Evolutionary conservation across 495 filamentous ascomycete genomes (phyloP), one percentile per base, ranked within the genome.

Genomic region (Penicillium maclennaniae): DNA sequence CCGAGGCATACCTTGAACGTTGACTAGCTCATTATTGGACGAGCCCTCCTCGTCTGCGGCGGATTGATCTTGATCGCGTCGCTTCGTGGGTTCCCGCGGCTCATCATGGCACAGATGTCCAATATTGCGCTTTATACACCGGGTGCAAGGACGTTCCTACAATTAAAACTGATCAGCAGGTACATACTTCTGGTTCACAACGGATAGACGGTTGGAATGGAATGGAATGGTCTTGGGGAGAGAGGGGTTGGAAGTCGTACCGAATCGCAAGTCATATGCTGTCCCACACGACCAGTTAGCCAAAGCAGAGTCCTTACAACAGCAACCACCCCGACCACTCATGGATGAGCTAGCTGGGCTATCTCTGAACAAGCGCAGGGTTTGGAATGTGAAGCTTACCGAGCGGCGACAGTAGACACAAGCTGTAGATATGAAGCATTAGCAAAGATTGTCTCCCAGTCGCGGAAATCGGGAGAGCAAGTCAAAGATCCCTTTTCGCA

Each of bases 231-330:
- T 45, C 71, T 61, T 64, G 68, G 56, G n/a, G n/a, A n/a, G n/a
- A n/a, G n/a, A 69, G 60, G 69, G 31, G 31, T 4, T 69, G 70
- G 67, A 72, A 64, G 72, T 84, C 89, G 82, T 92, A 96, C 92
- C 79, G 92, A 88, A 83, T 98, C 95, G 82, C 93, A 98, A 70
- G 95, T 97, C 93, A 98, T 98, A 86, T 98, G 93, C 89, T 95
- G 75, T 75, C 73, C 69, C 65, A 72, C 70, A 57, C 60, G 68
- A 71, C 59, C 62, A 70, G 68, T 76, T 67, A 76, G 71, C 68
- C 6, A 64, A 66, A 63, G 17, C 20, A 5, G 39, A 19, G 47
- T 41, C 49, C 31, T 34, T 12, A 34, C 14, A 34, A 34, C 15
- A 34, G 31, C 31, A 34, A 34, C 31, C 31, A 34, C 5, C 31